Conservation (phyloP, 345 rosid species). For the Adansonia digitata region DNA sequence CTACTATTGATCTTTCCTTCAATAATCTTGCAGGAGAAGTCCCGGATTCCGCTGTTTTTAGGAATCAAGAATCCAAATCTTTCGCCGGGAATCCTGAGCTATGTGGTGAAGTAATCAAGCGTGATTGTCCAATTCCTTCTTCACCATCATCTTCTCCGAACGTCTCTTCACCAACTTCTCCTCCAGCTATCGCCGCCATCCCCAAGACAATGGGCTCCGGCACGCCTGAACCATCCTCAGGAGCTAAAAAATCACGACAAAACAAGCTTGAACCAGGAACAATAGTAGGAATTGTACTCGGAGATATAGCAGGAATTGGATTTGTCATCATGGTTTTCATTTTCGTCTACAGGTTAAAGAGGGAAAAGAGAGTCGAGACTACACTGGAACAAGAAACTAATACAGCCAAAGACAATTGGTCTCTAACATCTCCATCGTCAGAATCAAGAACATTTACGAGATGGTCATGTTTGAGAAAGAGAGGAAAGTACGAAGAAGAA, state of each 20-base stretch:
- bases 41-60: constrained; percentile 46
- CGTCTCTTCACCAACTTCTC: too few species aligned
- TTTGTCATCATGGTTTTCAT: constrained; percentile 34
- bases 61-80: constrained; percentile 38
- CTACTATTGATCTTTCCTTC: constrained; percentile 71
- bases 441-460: constrained; percentile 62
- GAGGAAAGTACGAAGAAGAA: constrained; percentile 38
- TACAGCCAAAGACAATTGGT: constrained; percentile 34
- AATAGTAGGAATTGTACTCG: constrained; percentile 44
- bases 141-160: constrained; percentile 62
- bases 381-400: constrained; percentile 40
- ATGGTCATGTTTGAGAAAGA: constrained; percentile 85
- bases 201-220: constrained; percentile 28
- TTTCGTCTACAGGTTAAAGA: constrained; percentile 31
- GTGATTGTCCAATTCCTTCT: constrained; percentile 31
- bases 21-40: constrained; percentile 72
- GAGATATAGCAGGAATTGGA: constrained; percentile 41
- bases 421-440: constrained; percentile 64
- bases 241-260: constrained; percentile 6
- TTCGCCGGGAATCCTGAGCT: constrained; percentile 66
- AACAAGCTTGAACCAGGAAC: constrained; percentile 29
- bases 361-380: constrained; percentile 26
- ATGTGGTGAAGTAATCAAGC: constrained; percentile 47
- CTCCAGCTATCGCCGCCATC: constrained; percentile 69
- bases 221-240: not conserved